Percentiles rank a stretch among this genome's conserved stretches.
These are phyloP conservation scores for Jatropha curcas DNA, from an alignment of 345 rosid species.

Conservation along the genomic window DNA sequence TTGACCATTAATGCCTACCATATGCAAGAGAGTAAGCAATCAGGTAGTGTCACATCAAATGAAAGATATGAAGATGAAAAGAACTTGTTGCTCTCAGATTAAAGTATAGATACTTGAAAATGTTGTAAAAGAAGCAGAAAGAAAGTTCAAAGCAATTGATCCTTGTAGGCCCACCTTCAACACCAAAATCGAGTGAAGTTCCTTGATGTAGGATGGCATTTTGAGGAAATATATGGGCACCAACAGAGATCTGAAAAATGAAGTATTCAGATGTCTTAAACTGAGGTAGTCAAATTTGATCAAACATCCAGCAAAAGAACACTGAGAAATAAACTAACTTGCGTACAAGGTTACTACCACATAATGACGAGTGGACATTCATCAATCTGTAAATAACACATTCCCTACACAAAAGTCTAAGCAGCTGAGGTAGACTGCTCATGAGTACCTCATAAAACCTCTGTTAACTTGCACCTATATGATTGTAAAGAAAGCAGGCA, in stretches of 20 bases:
- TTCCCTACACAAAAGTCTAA: background rate
- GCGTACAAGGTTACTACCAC: background rate
- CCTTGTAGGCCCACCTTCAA: slow-evolving; percentile 50
- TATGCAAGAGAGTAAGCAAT: background rate
- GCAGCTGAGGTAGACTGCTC: background rate
- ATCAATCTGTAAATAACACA: background rate
- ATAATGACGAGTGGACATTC: background rate
- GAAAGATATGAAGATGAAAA: background rate
- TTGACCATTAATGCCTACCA: slow-evolving; percentile 52
- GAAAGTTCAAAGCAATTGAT: slow-evolving; percentile 10
- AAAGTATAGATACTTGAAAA: background rate
- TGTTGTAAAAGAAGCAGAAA: background rate
- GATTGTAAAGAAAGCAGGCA: background rate
- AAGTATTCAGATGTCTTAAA: slow-evolving; percentile 15
- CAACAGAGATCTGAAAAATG: slow-evolving; percentile 76
- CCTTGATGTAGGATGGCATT: slow-evolving; percentile 65
- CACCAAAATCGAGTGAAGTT: slow-evolving; percentile 50
- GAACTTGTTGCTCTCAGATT: background rate
- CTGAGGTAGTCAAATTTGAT: slow-evolving; percentile 5
- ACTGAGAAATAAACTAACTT: background rate
- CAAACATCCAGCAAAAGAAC: background rate
- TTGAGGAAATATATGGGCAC: slow-evolving; percentile 71
- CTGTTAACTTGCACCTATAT: background rate
- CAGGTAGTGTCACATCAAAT: background rate
- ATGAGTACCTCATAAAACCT: background rate